These are phyloP conservation scores for Entomortierella beljakovae DNA, from an alignment of 192 early-diverging fungal species.

Conservation along the genomic window DNA sequence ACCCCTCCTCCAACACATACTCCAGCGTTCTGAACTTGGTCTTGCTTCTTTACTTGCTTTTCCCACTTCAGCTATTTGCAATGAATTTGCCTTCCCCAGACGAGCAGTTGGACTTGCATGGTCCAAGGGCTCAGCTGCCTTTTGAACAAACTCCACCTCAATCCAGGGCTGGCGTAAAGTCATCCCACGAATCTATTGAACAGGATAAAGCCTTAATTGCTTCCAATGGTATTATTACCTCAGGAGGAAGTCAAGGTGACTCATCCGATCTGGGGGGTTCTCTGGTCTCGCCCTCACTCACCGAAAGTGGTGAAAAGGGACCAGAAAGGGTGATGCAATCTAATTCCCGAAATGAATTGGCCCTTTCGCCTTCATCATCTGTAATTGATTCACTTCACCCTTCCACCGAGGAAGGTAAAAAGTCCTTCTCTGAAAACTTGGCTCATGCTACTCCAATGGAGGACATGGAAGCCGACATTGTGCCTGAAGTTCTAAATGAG, in stretches of 20 bases:
- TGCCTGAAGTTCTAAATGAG: too few species aligned
- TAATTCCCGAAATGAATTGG: neutral
- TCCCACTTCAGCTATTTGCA: too few species aligned
- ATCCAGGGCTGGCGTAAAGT: constrained; percentile 35
- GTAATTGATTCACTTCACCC: neutral
- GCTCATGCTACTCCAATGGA: neutral
- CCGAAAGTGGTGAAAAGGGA: neutral
- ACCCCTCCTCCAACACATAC: too few species aligned
- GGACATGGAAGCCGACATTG: neutral
- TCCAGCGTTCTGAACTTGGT: too few species aligned
- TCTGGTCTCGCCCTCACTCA: constrained; percentile 7
- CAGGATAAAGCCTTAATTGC: constrained; percentile 19
- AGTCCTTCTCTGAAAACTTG: neutral
- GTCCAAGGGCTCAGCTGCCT: constrained; percentile 35
- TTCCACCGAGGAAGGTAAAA: constrained; percentile 8
- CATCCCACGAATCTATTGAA: constrained; percentile 38
- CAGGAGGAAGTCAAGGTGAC: constrained; percentile 11
- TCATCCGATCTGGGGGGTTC: neutral
- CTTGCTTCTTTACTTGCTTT: too few species aligned
- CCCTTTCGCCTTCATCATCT: constrained; percentile 1
- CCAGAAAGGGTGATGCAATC: neutral
- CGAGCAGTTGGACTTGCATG: constrained; percentile 44
- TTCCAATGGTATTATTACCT: constrained; percentile 44
- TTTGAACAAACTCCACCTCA: constrained; percentile 43
- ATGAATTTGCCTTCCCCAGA: constrained; percentile 53